Base-by-base conservation (phyloP, 179 eudicot genomes). In the Silene vulgaris region DNA sequence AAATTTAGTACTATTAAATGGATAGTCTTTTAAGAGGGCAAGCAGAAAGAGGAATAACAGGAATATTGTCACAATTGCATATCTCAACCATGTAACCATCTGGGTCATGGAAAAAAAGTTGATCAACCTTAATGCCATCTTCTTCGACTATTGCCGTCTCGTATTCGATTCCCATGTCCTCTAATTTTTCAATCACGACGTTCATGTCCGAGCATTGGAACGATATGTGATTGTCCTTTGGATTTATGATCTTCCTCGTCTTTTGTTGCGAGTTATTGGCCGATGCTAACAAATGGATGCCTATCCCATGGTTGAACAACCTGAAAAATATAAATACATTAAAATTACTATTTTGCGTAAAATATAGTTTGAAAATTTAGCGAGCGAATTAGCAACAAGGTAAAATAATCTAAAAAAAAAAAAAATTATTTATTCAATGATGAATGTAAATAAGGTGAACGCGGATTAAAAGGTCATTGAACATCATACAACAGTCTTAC, bases 281-380 rank as follows among this genome's bases (percentile, higher is more conserved):
- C 0, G 74, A 64, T 68, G 84, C 78, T n/a, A 89, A 73, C 26
- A 89, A 73, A 77, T 89, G 90, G 50, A 89, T 89, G 13, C 93
- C 93, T 5, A 87, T 86, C 29, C 90, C 93, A 74, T 87, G 84
- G 76, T 86, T 89, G 82, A 81, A 89, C 85, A 89, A 72, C 90
- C 93, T 87, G 43, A n/a, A 19, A 45, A 29, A 35, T 4, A 35
- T 23, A 23, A 23, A 23, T 23, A 32, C 35, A 29, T 29, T 29
- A 29, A 29, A 29, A 29, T 29, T 29, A 29, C 32, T 29, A 29
- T 29, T 29, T 1, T 0, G 0, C 32, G 32, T 29, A 29, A 29
- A 29, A 29, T 29, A 29, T 29, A 29, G 32, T 29, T 29, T 29
- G 32, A 29, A 29, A 29, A 29, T 1, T 29, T 29, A 29, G 32